phyloP scores from a whole-genome alignment of 129 eudicot genomes.

The Lonicera japonica region DNA sequence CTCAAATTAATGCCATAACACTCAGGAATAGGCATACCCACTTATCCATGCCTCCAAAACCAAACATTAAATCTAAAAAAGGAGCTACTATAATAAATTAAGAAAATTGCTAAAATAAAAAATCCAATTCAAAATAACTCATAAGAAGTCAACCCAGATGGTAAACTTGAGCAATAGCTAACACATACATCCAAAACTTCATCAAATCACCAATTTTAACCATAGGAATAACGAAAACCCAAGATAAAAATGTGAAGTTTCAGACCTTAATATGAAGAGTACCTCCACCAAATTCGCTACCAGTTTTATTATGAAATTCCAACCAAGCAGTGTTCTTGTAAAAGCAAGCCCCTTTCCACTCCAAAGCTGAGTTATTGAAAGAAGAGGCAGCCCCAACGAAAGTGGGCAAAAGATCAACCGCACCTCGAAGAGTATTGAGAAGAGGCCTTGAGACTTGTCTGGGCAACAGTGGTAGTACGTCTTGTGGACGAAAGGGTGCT shows the following conservation, averaged over 20 bases:
- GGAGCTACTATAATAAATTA: background rate
- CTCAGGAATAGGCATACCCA: background rate
- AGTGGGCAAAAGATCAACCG: slow-evolving; percentile 79
- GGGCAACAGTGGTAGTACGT: slow-evolving; percentile 78
- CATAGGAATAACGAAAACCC: slow-evolving; percentile 1
- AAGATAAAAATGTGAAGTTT: background rate
- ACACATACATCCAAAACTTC: background rate
- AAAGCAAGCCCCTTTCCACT: slow-evolving; percentile 98
- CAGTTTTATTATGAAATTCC: slow-evolving; percentile 76
- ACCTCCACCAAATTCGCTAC: slow-evolving; percentile 87
- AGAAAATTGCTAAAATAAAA: background rate
- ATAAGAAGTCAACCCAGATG: background rate
- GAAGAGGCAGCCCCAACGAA: slow-evolving; percentile 82
- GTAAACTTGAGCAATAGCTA: background rate
- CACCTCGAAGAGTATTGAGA: slow-evolving; percentile 48
- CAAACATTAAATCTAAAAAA: background rate
- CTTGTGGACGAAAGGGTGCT: slow-evolving; percentile 56
- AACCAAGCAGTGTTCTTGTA: slow-evolving; percentile 82
- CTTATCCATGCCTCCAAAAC: background rate
- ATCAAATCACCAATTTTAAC: background rate
- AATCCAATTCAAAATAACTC: background rate
- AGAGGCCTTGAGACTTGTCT: slow-evolving; percentile 82
- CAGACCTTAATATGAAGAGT: slow-evolving; percentile 88
- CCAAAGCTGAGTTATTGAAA: slow-evolving; percentile 24
- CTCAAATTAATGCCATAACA: background rate